Percentiles rank a stretch among this genome's conserved stretches.
phyloP scores from a whole-genome alignment of 805 yeast genomes.

The Komagataella populi region DNA sequence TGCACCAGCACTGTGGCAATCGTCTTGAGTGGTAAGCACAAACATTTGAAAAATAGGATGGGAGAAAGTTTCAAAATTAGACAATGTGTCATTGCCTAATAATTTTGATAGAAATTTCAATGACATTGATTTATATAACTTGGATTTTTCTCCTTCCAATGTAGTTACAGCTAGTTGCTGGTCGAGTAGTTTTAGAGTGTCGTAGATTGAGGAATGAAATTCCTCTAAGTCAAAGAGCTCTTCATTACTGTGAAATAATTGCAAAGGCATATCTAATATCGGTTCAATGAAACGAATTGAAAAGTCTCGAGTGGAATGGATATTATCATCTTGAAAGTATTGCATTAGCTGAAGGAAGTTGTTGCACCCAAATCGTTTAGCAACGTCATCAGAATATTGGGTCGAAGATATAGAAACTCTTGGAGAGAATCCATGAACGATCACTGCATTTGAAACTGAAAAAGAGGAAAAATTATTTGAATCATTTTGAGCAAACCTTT shows the following conservation, averaged over 20 bases:
- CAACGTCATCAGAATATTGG: conserved; percentile 10
- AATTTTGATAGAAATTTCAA: conserved; percentile 43
- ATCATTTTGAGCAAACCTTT: not conserved
- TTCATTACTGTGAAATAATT: not conserved
- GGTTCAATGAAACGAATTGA: not conserved
- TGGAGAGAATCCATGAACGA: conserved; percentile 17
- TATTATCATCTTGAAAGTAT: conserved; percentile 13
- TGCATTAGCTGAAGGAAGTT: conserved; percentile 11
- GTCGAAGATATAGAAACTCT: conserved; percentile 17
- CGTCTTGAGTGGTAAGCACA: conserved; percentile 43
- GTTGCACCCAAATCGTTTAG: conserved; percentile 8
- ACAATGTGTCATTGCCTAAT: conserved; percentile 42
- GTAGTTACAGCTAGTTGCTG: not conserved
- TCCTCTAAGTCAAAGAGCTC: not conserved
- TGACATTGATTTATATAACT: conserved; percentile 1
- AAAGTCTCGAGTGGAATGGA: not conserved
- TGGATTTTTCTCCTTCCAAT: not conserved
- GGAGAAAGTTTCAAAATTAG: conserved; percentile 74
- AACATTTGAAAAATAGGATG: conserved; percentile 76
- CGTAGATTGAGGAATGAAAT: not conserved
- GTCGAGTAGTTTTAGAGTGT: not conserved
- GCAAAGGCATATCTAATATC: not conserved
- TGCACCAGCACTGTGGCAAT: conserved; percentile 42
- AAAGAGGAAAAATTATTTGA: not conserved
- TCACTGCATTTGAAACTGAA: conserved; percentile 2